Percentiles rank a stretch among this genome's conserved stretches.
Conservation (phyloP, 2,329 filamentous ascomycete genomes). For the Fusarium camptoceras region DNA sequence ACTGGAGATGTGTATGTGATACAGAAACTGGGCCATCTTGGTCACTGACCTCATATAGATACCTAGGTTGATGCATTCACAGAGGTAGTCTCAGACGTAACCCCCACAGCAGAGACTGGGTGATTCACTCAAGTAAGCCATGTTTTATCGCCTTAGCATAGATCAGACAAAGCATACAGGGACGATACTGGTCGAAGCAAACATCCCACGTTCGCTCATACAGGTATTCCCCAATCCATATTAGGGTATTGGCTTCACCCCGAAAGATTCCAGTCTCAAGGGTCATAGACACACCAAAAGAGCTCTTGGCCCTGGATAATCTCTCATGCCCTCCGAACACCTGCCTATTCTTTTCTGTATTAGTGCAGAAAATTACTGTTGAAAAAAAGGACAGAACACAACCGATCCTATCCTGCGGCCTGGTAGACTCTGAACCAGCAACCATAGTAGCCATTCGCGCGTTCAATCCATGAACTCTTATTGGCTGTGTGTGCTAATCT, state of each 20-base stretch:
- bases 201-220: slow-evolving; percentile 2
- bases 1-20: neutral
- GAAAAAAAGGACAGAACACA: neutral
- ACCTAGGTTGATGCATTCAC: neutral
- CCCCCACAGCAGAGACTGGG: neutral
- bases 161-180: neutral
- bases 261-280: neutral
- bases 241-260: slow-evolving; percentile 1
- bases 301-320: neutral
- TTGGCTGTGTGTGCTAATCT: slow-evolving; percentile 18
- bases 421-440: neutral
- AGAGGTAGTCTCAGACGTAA: neutral
- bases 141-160: neutral
- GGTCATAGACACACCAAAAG: neutral
- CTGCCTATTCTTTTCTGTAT: neutral
- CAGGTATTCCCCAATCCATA: neutral
- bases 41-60: neutral
- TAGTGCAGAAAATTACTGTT: slow-evolving; percentile 4
- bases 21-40: slow-evolving; percentile 2
- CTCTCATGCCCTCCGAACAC: neutral
- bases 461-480: slow-evolving; percentile 15
- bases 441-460: slow-evolving; percentile 12
- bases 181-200: neutral
- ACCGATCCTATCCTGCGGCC: neutral
- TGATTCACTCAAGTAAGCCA: neutral